phyloP scores from a whole-genome alignment of 129 eudicot genomes.

The Centella asiatica region DNA sequence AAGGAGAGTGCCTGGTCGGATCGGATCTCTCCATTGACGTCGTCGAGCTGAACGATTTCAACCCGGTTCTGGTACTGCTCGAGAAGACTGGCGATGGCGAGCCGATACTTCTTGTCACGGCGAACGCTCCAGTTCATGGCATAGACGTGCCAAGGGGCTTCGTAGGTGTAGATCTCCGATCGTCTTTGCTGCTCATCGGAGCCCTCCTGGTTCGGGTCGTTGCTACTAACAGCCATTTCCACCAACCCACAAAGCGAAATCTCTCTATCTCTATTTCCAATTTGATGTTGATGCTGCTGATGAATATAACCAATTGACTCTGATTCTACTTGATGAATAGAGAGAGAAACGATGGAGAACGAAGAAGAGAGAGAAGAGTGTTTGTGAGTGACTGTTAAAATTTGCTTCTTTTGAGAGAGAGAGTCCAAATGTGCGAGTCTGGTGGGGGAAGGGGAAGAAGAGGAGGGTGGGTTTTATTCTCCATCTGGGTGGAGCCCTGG shows the following conservation, averaged over 20 bases:
- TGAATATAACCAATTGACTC: too few species aligned
- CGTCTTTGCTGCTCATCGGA: slow-evolving; percentile 88
- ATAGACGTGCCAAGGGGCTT: slow-evolving; percentile 97
- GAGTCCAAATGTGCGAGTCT: too few species aligned
- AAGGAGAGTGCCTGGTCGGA: slow-evolving; percentile 72
- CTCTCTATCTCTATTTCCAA: neutral
- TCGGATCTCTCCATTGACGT: slow-evolving; percentile 77
- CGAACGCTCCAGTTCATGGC: slow-evolving; percentile 99
- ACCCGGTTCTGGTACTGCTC: slow-evolving; percentile 85
- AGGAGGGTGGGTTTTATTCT: too few species aligned
- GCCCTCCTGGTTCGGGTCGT: slow-evolving; percentile 52
- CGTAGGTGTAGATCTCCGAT: slow-evolving; percentile 96
- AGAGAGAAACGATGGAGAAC: too few species aligned
- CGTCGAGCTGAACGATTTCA: slow-evolving; percentile 89
- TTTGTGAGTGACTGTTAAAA: too few species aligned
- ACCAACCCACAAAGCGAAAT: neutral
- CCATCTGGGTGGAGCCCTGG: too few species aligned
- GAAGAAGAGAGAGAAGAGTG: too few species aligned
- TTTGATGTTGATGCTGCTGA: too few species aligned
- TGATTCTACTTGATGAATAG: too few species aligned
- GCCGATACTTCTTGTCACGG: slow-evolving; percentile 79
- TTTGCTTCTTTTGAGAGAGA: too few species aligned
- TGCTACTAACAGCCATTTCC: slow-evolving; percentile 47
- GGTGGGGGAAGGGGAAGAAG: too few species aligned
- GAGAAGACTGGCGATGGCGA: slow-evolving; percentile 76